Evolutionary conservation across 1,284 basidiomycete species (phyloP), one percentile per base, ranked within the genome.

Genomic region (Apiotrichum sp.): DNA sequence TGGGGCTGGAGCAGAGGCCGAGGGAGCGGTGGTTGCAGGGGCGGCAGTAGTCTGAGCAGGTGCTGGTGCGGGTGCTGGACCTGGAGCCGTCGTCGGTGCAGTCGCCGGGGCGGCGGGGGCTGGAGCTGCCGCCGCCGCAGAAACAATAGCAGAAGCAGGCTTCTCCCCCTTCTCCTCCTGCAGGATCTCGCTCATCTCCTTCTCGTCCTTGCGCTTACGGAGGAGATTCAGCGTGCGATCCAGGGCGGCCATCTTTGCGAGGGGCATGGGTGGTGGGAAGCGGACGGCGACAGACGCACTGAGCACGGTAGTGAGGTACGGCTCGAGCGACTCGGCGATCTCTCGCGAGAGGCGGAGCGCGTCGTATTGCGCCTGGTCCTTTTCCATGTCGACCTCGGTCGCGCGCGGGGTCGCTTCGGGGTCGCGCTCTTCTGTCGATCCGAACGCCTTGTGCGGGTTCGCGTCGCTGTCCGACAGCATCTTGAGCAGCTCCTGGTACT

Each of bases 271-370:
- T 13, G 93, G 92, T 11, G 86, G 87, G 71, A 95, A 93, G 10
- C 88, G 84, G 41, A 97, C 79, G 0, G 90, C 89, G 0, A 92
- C 87, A 6, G 91, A 95, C 38, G 91, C 88, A 1, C 91, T 95
- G 29, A 96, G 87, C 64, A 91, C 89, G 0, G 88, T 93, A 57
- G 79, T 83, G 61, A 82, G 78, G 70, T 95, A 98, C 0, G 89
- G 88, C 43, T 87, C 82, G 13, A 96, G 79, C 0, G 89, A 86
- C 54, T 85, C 80, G 48, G 88, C 84, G 43, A 93, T 73, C 43
- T 73, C 67, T 36, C 55, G 63, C 8, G 73, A 70, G n/a, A 64
- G 61, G 22, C 62, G 58, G 10, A 64, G 47, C 4, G 71, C 72
- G 53, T 68, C 89, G 29, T 84, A 81, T 51, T 81, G 80, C 31